These are phyloP conservation scores for Colletotrichum theobromicola DNA, from an alignment of 2,329 filamentous ascomycete species.

Conservation along the genomic window DNA sequence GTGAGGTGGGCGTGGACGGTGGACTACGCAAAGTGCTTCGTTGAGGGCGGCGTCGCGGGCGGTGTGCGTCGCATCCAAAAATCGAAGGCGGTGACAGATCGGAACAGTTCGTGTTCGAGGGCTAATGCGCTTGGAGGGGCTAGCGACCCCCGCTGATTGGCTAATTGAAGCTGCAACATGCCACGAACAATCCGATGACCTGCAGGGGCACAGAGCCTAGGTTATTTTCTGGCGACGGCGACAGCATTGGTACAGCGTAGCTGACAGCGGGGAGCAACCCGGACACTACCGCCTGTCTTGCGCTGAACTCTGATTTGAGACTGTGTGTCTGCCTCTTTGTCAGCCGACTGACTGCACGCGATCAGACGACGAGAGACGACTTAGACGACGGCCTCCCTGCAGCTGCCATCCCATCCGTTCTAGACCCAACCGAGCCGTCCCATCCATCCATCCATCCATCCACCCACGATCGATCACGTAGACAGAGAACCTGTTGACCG, in stretches of 20 bases:
- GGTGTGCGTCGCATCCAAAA: constrained; percentile 11
- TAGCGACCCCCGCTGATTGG: background rate
- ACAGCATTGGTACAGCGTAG: background rate
- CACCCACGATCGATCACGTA: background rate
- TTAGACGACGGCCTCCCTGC: background rate
- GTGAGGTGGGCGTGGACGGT: background rate
- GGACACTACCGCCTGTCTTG: background rate
- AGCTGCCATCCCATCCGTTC: background rate
- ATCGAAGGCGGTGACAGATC: constrained; percentile 17
- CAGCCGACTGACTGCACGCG: constrained; percentile 1
- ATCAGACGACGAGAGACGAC: background rate
- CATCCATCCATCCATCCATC: background rate
- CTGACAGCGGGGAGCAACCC: background rate
- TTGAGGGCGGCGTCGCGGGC: background rate
- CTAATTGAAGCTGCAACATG: background rate
- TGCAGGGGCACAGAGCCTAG: background rate
- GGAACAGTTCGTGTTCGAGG: background rate
- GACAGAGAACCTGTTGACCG: background rate
- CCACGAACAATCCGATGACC: background rate
- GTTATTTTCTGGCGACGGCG: background rate
- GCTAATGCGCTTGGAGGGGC: background rate
- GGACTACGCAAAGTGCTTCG: background rate
- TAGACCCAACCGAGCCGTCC: background rate
- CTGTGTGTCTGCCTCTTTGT: background rate
- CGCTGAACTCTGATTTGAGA: background rate